These are phyloP conservation scores for Naganishia sp. DNA, from an alignment of 1,284 basidiomycete genomes.

Conservation along the genomic window DNA sequence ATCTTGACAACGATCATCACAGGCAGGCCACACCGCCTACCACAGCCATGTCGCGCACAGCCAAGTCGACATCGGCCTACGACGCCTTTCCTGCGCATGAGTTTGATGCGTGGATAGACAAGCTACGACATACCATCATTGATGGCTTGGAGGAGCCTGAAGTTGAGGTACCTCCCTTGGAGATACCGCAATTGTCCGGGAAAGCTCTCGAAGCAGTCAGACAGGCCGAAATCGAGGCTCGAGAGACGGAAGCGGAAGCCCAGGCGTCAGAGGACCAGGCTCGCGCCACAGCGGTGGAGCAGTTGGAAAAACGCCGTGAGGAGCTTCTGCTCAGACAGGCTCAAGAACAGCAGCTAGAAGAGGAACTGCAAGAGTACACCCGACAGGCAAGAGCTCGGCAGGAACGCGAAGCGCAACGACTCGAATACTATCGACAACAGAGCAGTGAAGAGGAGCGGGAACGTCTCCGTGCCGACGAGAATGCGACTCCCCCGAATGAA, in stretches of 20 bases:
- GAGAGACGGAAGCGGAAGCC: constrained; percentile 2
- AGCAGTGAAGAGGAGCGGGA: background rate
- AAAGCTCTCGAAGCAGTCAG: constrained; percentile 8
- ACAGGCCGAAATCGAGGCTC: constrained; percentile 7
- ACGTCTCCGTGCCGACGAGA: background rate
- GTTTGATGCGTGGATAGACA: constrained; percentile 32
- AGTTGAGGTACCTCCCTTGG: background rate
- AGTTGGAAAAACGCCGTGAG: background rate
- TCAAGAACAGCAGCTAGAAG: constrained; percentile 8
- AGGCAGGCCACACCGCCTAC: background rate
- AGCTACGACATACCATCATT: constrained; percentile 28
- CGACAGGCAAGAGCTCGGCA: constrained; percentile 1
- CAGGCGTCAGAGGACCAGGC: constrained; percentile 6
- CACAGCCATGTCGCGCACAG: constrained; percentile 11
- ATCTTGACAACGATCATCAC: background rate
- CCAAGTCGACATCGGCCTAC: constrained; percentile 24
- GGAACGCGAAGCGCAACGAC: constrained; percentile 1
- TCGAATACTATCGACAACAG: background rate
- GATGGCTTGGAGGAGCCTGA: constrained; percentile 24
- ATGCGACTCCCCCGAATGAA: background rate
- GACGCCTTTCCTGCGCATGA: constrained; percentile 28
- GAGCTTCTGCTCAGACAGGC: background rate
- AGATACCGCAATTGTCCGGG: constrained; percentile 10
- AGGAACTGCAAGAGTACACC: background rate
- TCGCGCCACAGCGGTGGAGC: background rate